Evolutionary conservation across 2,329 filamentous ascomycete species (phyloP), one percentile per base, ranked within the genome.

Genomic region (Neonectria magnoliae): DNA sequence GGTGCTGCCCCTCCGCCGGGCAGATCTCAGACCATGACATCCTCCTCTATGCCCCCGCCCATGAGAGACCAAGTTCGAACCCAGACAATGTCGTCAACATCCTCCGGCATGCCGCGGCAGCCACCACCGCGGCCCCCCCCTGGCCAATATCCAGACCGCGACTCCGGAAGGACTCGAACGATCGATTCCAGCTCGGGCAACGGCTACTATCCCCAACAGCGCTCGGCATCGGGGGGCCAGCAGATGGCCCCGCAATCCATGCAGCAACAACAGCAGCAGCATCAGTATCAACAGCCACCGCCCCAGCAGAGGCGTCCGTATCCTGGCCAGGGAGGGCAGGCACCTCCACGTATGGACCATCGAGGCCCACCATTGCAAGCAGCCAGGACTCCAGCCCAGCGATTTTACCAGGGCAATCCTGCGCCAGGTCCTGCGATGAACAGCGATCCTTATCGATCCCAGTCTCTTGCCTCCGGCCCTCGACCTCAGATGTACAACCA

Each of bases 1-100:
- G 96, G 95, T 72, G 90, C 90, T 69, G 87, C 93, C 69, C 94
- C 93, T 69, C 93, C 93, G 51, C 89, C 93, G 50, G 95, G 95
- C 63, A 91, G 96, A 78, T 97, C 94, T 62, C 94, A 98, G 76
- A 98, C 95, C 27, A 98, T 98, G 94, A 96, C 91, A 68, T 94
- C 92, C 60, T 90, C 93, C 69, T 86, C 91, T 45, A 76, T 81
- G 64, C 88, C 87, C 60, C 81, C 83, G 53, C 79, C 82, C 73
- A 82, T 83, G 77, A 81, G 81, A 73, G 75, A 83, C 59, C 81
- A 82, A 56, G 92, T 92, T 71, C 89, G 94, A 73, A 93, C 93
- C 52, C 90, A 93, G 70, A 97, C 93, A 64, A 92, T 93, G 90
- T 88, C 86, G 47, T 90, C 88, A 27, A 76, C 72, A 66, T 77